Evolutionary conservation across 768 basidiomycete genomes (phyloP).

Genomic region (Pholiota microspora): DNA sequence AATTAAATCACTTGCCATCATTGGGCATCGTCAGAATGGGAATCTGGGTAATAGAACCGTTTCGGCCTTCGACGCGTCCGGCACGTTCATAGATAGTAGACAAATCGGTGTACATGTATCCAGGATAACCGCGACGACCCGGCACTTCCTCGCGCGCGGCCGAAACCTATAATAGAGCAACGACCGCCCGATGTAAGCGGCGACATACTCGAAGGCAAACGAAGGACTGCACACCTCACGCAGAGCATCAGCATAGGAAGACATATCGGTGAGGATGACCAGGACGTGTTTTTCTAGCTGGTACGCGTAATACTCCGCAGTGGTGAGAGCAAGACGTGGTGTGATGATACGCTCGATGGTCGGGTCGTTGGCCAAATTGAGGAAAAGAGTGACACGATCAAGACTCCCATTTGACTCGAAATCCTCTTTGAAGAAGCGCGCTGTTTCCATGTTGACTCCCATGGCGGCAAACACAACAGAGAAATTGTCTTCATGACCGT

Average conservation of each 20-base stretch:
- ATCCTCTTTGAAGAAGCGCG: slow-evolving; percentile 99
- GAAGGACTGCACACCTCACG: slow-evolving; percentile 65
- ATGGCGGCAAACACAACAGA: slow-evolving; percentile 99
- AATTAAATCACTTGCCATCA: slow-evolving; percentile 65
- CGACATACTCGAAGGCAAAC: slow-evolving; percentile 11
- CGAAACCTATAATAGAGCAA: slow-evolving; percentile 62
- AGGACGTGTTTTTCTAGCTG: slow-evolving; percentile 99
- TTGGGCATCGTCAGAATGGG: slow-evolving; percentile 99
- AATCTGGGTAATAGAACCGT: slow-evolving; percentile 99
- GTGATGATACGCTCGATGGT: slow-evolving; percentile 99
- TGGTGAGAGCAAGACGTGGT: slow-evolving; percentile 95
- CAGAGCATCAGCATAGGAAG: slow-evolving; percentile 93
- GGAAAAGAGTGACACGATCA: slow-evolving; percentile 96
- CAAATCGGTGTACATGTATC: slow-evolving; percentile 99
- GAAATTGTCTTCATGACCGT: slow-evolving; percentile 99
- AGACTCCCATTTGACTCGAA: slow-evolving; percentile 98
- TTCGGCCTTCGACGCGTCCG: slow-evolving; percentile 94
- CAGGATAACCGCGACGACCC: slow-evolving; percentile 97
- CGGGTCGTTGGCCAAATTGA: slow-evolving; percentile 98
- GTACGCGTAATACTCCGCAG: slow-evolving; percentile 99
- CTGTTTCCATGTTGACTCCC: slow-evolving; percentile 99
- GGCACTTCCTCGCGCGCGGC: slow-evolving; percentile 99
- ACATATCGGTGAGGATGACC: slow-evolving; percentile 99
- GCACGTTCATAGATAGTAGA: slow-evolving; percentile 99
- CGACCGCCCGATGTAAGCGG: slow-evolving; percentile 19